Conservation (phyloP, 805 yeast genomes). For the Nakazawaea molendinolei region DNA sequence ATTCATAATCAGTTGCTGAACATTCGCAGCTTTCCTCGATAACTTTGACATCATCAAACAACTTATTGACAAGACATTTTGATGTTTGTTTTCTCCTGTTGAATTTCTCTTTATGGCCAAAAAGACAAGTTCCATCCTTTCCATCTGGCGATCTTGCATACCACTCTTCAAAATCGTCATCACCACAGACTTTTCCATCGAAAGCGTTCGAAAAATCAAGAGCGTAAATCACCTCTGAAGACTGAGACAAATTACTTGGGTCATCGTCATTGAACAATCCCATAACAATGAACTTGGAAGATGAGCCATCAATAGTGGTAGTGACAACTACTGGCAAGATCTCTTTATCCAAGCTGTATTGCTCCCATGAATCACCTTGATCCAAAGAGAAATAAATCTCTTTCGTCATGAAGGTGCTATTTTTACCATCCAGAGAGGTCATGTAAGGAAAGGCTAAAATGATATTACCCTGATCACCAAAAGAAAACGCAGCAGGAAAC, state of each 20-base stretch:
- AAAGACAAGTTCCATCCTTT: slow-evolving; percentile 41
- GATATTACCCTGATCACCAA: slow-evolving; percentile 77
- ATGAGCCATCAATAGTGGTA: slow-evolving; percentile 67
- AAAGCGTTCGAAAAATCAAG: slow-evolving; percentile 57
- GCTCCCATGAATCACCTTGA: slow-evolving; percentile 65
- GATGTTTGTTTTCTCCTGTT: slow-evolving; percentile 59
- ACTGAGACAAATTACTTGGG: slow-evolving; percentile 11
- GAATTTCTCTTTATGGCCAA: slow-evolving; percentile 63
- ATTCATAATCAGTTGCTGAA: slow-evolving; percentile 61
- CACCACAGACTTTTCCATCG: slow-evolving; percentile 31
- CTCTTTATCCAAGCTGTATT: slow-evolving; percentile 36
- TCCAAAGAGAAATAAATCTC: slow-evolving; percentile 50
- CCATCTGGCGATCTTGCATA: slow-evolving; percentile 34
- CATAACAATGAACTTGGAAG: slow-evolving; percentile 45
- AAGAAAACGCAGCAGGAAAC: slow-evolving; percentile 45
- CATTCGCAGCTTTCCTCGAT: slow-evolving; percentile 58
- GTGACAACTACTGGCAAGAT: slow-evolving; percentile 35
- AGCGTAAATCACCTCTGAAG: slow-evolving; percentile 23
- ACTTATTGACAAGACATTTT: slow-evolving; percentile 49
- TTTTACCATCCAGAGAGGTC: slow-evolving; percentile 31
- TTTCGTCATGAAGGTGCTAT: slow-evolving; percentile 19
- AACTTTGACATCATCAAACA: slow-evolving; percentile 38
- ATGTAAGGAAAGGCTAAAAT: slow-evolving; percentile 49
- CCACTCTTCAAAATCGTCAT: slow-evolving; percentile 61
- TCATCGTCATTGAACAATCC: slow-evolving; percentile 28